Conservation (phyloP, 108 stramenopile genomes). For the Fistulifera pelliculosa region DNA sequence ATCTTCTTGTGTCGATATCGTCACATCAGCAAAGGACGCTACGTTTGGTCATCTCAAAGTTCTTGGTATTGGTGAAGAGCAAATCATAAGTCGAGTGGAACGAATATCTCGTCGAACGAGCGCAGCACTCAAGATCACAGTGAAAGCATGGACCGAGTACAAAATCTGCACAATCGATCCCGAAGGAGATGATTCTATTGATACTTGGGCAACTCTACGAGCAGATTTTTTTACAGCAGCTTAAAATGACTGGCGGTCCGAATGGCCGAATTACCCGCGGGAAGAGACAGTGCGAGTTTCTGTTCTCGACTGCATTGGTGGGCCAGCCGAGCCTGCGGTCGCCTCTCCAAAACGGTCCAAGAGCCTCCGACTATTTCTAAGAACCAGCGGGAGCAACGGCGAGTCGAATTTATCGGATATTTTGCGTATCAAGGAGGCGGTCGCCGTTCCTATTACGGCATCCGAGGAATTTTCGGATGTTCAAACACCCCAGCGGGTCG, state of each 20-base stretch:
- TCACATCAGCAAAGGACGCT: constrained; percentile 13
- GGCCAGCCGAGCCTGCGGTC: too few relatives aligned
- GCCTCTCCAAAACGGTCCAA: too few relatives aligned
- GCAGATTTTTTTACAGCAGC: constrained; percentile 71
- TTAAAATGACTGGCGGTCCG: constrained; percentile 50
- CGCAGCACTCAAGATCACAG: constrained; percentile 43
- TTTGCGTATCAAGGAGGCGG: too few relatives aligned
- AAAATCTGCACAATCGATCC: constrained; percentile 75
- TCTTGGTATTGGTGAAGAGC: constrained; percentile 19
- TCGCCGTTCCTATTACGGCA: too few relatives aligned
- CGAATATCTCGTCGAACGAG: constrained; percentile 17
- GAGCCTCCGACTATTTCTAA: too few relatives aligned
- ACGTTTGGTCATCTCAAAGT: constrained; percentile 19
- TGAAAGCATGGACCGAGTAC: constrained; percentile 57
- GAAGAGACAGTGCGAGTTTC: constrained; percentile 65
- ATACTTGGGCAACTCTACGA: constrained; percentile 67
- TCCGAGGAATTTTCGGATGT: too few relatives aligned
- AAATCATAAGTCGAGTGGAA: constrained; percentile 18
- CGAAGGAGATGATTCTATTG: constrained; percentile 56
- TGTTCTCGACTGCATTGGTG: constrained; percentile 18
- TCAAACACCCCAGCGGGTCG: too few relatives aligned
- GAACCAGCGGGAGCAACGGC: too few relatives aligned
- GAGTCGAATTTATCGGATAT: too few relatives aligned
- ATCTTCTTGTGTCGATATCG: constrained; percentile 1
- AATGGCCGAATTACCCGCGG: constrained; percentile 49